Percentiles rank a stretch among this genome's conserved stretches.
These are phyloP conservation scores for Chernovozyma sophiae-reginae DNA, from an alignment of 1,139 yeast genomes.

Conservation along the genomic window DNA sequence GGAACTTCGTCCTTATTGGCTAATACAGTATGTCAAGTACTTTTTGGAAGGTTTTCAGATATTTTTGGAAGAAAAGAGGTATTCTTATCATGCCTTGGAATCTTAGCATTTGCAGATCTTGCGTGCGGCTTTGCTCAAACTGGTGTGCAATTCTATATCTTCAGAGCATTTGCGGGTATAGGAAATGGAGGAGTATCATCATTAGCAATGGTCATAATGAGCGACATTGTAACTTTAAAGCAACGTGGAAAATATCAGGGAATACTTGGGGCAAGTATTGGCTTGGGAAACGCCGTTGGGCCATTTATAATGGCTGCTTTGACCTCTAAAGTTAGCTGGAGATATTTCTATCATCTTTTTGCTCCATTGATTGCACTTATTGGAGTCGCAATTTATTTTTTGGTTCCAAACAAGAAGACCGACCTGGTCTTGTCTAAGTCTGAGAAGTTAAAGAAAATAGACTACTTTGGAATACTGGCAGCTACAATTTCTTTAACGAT, in stretches of 20 bases:
- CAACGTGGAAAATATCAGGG: constrained; percentile 47
- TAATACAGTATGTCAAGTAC: constrained; percentile 41
- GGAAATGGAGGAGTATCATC: constrained; percentile 45
- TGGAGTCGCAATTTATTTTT: constrained; percentile 21
- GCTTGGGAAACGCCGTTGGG: constrained; percentile 53
- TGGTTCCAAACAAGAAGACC: constrained; percentile 18
- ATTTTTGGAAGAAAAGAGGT: constrained; percentile 43
- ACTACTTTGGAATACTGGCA: constrained; percentile 44
- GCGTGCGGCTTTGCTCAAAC: constrained; percentile 41
- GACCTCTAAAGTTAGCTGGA: constrained; percentile 43
- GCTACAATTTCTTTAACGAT: constrained; percentile 43
- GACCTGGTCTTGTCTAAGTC: constrained; percentile 21
- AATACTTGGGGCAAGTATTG: constrained; percentile 48
- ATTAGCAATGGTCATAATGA: constrained; percentile 37
- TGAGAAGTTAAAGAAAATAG: constrained; percentile 40
- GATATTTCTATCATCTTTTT: constrained; percentile 42
- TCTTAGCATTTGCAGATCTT: constrained; percentile 33
- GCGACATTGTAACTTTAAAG: constrained; percentile 40
- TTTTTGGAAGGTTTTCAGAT: constrained; percentile 41
- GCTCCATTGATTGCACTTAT: constrained; percentile 39
- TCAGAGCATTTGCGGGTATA: constrained; percentile 43
- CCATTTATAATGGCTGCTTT: constrained; percentile 55
- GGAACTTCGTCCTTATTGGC: constrained; percentile 48
- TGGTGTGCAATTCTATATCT: constrained; percentile 37
- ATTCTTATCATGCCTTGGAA: constrained; percentile 26